Percentiles rank a stretch among this genome's conserved stretches.
Conservation (phyloP, 2,329 filamentous ascomycete species). For the Botrytis sinoallii region DNA sequence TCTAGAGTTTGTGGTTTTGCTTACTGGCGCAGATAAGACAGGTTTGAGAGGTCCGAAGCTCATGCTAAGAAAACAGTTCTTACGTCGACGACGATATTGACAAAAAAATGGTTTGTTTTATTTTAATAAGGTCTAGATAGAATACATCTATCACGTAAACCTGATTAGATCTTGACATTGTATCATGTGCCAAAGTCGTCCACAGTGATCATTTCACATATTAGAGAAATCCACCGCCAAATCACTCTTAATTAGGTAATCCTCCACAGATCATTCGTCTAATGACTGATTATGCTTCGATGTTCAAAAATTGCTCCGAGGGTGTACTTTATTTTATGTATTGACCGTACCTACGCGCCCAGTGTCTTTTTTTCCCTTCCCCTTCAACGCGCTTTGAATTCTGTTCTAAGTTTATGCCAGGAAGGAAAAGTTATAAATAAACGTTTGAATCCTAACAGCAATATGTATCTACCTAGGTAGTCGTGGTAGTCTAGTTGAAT, state of each 20-base stretch:
- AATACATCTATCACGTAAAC: not conserved
- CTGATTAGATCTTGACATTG: not conserved
- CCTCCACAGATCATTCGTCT: not conserved
- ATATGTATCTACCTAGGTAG: not conserved
- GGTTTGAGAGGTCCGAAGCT: slow-evolving; percentile 18
- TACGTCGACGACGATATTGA: not conserved
- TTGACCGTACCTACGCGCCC: not conserved
- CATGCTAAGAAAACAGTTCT: not conserved
- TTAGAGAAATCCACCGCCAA: not conserved
- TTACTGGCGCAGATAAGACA: slow-evolving; percentile 17
- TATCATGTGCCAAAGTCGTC: not conserved
- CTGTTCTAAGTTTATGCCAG: not conserved
- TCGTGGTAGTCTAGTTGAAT: not conserved
- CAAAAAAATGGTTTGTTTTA: slow-evolving; percentile 5
- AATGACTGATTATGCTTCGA: not conserved
- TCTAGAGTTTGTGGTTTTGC: slow-evolving; percentile 17
- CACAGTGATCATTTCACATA: not conserved
- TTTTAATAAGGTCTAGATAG: slow-evolving; percentile 11
- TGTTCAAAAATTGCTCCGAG: not conserved
- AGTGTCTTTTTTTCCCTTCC: not conserved
- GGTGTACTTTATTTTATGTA: not conserved
- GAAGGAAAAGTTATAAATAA: not conserved
- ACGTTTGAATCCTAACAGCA: not conserved
- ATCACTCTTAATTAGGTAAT: not conserved
- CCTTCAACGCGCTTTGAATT: not conserved